These are phyloP conservation scores for Penicillium desertorum DNA, from an alignment of 495 filamentous ascomycete species.

Conservation along the genomic window DNA sequence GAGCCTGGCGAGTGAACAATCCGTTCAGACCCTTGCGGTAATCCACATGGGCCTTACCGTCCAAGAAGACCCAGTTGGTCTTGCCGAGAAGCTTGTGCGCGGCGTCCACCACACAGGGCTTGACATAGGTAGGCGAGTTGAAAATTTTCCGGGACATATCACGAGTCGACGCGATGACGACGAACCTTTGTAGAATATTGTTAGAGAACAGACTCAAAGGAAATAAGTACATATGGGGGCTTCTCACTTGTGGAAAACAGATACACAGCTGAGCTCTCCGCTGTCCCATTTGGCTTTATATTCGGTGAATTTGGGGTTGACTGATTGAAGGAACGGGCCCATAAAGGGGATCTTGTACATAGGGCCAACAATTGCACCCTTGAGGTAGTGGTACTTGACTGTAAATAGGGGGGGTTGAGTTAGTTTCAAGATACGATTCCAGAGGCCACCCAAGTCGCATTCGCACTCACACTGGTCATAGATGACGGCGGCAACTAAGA, in stretches of 20 bases:
- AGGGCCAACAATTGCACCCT: constrained; percentile 82
- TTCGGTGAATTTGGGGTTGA: constrained; percentile 87
- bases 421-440: constrained; percentile 11
- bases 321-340: constrained; percentile 88
- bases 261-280: constrained; percentile 91
- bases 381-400: constrained; percentile 85
- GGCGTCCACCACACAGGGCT: constrained; percentile 94
- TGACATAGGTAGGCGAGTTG: constrained; percentile 90
- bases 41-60: constrained; percentile 92
- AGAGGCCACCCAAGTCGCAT: constrained; percentile 1
- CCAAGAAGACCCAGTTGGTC: constrained; percentile 96
- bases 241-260: constrained; percentile 96
- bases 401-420: constrained; percentile 18
- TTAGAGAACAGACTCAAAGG: constrained; percentile 14
- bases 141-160: constrained; percentile 97
- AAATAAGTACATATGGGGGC: neutral
- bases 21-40: constrained; percentile 96
- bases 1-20: constrained; percentile 87
- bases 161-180: constrained; percentile 92
- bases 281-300: constrained; percentile 92
- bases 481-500: constrained; percentile 66
- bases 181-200: constrained; percentile 62
- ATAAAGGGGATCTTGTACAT: constrained; percentile 89
- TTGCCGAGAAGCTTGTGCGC: constrained; percentile 92
- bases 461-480: constrained; percentile 79